Evolutionary conservation across 306 rosid genomes (phyloP), one percentile per base, ranked within the genome.

Genomic region (Cicer cuneatum): DNA sequence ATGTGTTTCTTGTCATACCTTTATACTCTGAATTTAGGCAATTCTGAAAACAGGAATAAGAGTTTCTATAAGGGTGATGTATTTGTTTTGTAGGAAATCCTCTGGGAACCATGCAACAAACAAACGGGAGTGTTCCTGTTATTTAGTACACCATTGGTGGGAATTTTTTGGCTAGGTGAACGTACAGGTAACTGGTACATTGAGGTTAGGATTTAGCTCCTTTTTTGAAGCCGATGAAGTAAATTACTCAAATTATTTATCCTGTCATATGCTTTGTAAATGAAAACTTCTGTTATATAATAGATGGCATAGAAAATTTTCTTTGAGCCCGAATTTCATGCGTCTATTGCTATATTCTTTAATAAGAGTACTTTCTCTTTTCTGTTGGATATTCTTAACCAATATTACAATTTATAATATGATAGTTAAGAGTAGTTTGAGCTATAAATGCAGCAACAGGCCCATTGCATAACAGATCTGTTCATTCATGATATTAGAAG

Each of bases 61-160:
- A 29, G 67, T 41, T 41, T 41, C 47, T 51, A 3, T 24, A 13
- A 49, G 52, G 64, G 45, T 68, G 69, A 64, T 82, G 75, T 78
- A 76, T 72, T 81, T 82, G 87, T 64, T 81, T 7, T 87, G 83
- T 80, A 90, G 98, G 90, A 72, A 85, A 87, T 85, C 82, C 96
- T 7, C 69, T 90, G 80, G 86, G 86, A 69, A 70, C 89, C 71
- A 78, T 86, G 78, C 97, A 89, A 70, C 93, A 88, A 82, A 84
- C 88, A 81, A 89, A 85, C 51, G 93, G 91, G 64, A 80, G 90
- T 60, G 91, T 91, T 90, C 93, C 89, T 67, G 98, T 90, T 59
- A 76, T 82, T 83, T 90, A 90, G 87, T 60, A 85, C 47, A 85
- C 47, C 66, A 64, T 58, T 43, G 73, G 74, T 63, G 73, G 81